Conservation (phyloP, 2,329 filamentous ascomycete species). For the Stemphylium beticola region DNA sequence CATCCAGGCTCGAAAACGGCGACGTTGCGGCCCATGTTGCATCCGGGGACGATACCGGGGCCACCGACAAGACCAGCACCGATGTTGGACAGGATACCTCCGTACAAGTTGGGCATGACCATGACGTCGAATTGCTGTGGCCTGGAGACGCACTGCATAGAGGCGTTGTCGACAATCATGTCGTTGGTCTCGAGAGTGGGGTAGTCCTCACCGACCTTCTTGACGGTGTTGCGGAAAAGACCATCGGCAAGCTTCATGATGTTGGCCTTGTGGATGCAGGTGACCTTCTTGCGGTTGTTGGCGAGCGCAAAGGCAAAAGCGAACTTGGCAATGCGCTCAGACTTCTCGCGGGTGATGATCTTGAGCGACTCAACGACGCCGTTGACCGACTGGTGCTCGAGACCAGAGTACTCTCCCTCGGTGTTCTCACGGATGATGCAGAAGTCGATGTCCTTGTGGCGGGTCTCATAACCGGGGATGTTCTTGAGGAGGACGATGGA, state of each 20-base stretch:
- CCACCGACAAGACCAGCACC: constrained; percentile 96
- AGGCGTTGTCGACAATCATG: constrained; percentile 99
- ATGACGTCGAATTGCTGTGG: constrained; percentile 99
- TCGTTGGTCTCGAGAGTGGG: constrained; percentile 95
- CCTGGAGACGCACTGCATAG: constrained; percentile 96
- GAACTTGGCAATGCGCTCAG: constrained; percentile 98
- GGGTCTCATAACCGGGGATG: constrained; percentile 97
- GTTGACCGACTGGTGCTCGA: constrained; percentile 96
- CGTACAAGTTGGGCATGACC: constrained; percentile 99
- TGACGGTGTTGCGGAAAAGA: constrained; percentile 98
- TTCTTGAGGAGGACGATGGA: constrained; percentile 99
- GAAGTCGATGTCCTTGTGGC: constrained; percentile 95
- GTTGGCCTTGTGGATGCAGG: constrained; percentile 99
- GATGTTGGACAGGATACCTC: constrained; percentile 98
- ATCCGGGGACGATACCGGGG: constrained; percentile 94
- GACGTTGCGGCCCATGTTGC: constrained; percentile 99
- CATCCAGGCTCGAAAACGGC: constrained; percentile 99
- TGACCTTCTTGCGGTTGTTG: constrained; percentile 99
- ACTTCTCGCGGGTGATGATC: constrained; percentile 99
- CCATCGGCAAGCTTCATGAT: constrained; percentile 99
- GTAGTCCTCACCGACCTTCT: constrained; percentile 91
- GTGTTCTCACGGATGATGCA: constrained; percentile 99
- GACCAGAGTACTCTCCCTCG: constrained; percentile 98
- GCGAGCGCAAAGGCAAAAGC: constrained; percentile 97
- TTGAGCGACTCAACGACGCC: constrained; percentile 99